Evolutionary conservation across 1,284 basidiomycete genomes (phyloP).

Genomic region (Rhodofomes roseus): DNA sequence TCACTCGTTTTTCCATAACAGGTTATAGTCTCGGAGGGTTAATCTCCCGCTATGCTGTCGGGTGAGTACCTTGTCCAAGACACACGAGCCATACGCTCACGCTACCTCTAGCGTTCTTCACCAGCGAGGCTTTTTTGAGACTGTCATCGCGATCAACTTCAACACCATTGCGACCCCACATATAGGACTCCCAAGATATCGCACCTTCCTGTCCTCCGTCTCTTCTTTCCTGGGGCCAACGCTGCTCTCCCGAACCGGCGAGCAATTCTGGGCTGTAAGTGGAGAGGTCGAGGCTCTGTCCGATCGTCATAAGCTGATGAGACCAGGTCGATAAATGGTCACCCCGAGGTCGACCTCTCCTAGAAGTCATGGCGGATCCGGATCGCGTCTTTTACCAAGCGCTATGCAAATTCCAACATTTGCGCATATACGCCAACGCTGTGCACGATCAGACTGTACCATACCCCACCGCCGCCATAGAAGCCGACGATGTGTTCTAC

Average conservation of each 20-base stretch:
- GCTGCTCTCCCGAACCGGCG: slow-evolving; percentile 80
- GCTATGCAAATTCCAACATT: slow-evolving; percentile 62
- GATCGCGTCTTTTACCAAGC: slow-evolving; percentile 79
- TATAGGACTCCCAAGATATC: slow-evolving; percentile 61
- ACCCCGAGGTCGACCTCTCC: slow-evolving; percentile 60
- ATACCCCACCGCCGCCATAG: slow-evolving; percentile 76
- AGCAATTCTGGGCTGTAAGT: slow-evolving; percentile 35
- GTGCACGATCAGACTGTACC: slow-evolving; percentile 81
- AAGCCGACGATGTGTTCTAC: slow-evolving; percentile 64
- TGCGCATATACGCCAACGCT: slow-evolving; percentile 84
- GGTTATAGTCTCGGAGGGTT: slow-evolving; percentile 85
- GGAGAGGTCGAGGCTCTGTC: not conserved
- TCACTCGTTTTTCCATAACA: slow-evolving; percentile 66
- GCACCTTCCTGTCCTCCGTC: slow-evolving; percentile 57
- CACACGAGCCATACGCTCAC: not conserved
- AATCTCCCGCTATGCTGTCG: slow-evolving; percentile 74
- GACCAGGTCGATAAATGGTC: slow-evolving; percentile 65
- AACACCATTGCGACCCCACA: slow-evolving; percentile 83
- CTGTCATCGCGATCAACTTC: slow-evolving; percentile 71
- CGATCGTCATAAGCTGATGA: not conserved
- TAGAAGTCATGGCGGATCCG: slow-evolving; percentile 88
- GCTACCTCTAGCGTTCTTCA: slow-evolving; percentile 48
- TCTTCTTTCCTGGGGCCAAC: slow-evolving; percentile 64
- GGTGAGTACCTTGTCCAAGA: slow-evolving; percentile 35
- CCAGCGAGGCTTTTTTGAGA: slow-evolving; percentile 66